A percentile compares a stretch with the other conserved stretches of the same genome.
Evolutionary conservation across 306 rosid genomes (phyloP).

Genomic region (Boehmeria nivea): DNA sequence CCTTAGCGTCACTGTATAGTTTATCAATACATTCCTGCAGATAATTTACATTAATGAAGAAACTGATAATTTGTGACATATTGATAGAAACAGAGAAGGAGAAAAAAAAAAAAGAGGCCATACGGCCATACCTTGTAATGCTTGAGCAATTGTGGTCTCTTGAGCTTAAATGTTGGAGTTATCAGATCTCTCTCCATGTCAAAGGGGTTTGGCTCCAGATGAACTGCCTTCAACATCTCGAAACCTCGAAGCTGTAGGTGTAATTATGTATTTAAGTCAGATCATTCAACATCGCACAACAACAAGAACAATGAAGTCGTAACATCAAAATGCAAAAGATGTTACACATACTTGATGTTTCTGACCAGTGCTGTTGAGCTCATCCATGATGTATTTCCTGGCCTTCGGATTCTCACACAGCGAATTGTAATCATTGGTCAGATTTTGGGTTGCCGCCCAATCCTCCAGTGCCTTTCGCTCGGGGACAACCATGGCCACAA

Average conservation of each 20-base stretch:
- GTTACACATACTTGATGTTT: slow-evolving; percentile 52
- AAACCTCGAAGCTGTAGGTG: slow-evolving; percentile 79
- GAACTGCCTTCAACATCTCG: slow-evolving; percentile 74
- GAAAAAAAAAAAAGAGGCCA: too few species aligned
- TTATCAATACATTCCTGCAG: slow-evolving; percentile 57
- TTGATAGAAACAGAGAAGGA: not conserved
- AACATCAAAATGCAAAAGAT: not conserved
- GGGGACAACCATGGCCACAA: slow-evolving; percentile 87
- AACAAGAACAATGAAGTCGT: slow-evolving; percentile 17
- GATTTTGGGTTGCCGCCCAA: slow-evolving; percentile 59
- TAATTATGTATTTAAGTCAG: slow-evolving; percentile 14
- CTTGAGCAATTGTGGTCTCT: slow-evolving; percentile 75
- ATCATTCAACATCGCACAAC: slow-evolving; percentile 1
- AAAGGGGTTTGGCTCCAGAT: slow-evolving; percentile 77
- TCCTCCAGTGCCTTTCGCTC: slow-evolving; percentile 65
- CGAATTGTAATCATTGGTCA: slow-evolving; percentile 57
- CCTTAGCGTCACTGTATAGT: slow-evolving; percentile 64
- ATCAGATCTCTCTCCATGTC: slow-evolving; percentile 85
- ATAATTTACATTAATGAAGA: not conserved
- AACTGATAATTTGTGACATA: not conserved
- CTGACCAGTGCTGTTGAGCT: slow-evolving; percentile 66
- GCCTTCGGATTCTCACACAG: slow-evolving; percentile 61
- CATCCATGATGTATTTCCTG: slow-evolving; percentile 70
- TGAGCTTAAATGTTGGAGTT: slow-evolving; percentile 90
- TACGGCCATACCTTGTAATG: slow-evolving; percentile 66